A percentile compares a stretch with the other conserved stretches of the same genome.
Evolutionary conservation across 345 rosid species (phyloP).

Genomic region (Theobroma cacao): DNA sequence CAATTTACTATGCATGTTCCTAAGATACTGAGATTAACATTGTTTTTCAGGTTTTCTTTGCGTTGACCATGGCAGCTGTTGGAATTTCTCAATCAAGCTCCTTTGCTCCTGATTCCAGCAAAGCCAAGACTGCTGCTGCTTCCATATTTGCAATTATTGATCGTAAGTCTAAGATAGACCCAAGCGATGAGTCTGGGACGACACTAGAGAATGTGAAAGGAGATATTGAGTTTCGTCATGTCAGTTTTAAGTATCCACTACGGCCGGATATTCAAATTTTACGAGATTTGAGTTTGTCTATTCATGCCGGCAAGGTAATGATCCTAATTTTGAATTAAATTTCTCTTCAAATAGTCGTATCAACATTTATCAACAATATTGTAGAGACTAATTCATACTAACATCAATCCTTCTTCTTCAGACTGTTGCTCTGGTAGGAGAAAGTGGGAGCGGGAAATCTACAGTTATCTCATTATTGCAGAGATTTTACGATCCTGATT

Average conservation of each 20-base stretch:
- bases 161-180: constrained; percentile 59
- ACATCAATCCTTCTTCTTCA: constrained; percentile 22
- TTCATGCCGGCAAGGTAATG: constrained; percentile 67
- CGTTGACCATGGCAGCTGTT: constrained; percentile 57
- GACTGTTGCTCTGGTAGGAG: constrained; percentile 87
- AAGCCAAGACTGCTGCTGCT: constrained; percentile 62
- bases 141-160: constrained; percentile 68
- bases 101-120: constrained; percentile 53
- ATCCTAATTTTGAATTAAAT: not conserved
- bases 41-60: constrained; percentile 62
- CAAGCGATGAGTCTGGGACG: constrained; percentile 66
- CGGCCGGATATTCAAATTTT: constrained; percentile 76
- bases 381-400: not conserved
- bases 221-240: constrained; percentile 60
- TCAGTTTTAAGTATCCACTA: constrained; percentile 70
- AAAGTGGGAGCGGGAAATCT: constrained; percentile 87
- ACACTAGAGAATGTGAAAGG: constrained; percentile 53
- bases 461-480: constrained; percentile 68
- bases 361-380: not conserved
- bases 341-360: not conserved
- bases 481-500: constrained; percentile 76
- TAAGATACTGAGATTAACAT: not conserved
- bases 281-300: constrained; percentile 56
- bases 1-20: not conserved
- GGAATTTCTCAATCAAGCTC: constrained; percentile 77